Evolutionary conservation across 768 basidiomycete species (phyloP), one percentile per base, ranked within the genome.

Genomic region (Rhizopogon rudus): DNA sequence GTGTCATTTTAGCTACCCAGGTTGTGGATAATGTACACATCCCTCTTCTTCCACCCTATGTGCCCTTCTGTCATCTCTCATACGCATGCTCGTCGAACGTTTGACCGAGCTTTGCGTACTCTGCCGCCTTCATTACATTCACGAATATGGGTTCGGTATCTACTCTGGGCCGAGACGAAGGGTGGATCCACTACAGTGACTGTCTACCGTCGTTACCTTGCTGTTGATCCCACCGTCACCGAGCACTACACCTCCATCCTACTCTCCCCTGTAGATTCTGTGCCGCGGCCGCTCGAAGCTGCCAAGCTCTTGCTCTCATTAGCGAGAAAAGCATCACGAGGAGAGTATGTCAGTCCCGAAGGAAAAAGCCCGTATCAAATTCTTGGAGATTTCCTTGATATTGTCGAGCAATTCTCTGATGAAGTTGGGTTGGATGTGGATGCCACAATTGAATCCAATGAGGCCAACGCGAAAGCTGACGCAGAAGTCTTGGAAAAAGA

Each of bases 341-440:
- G 93, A 25, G 83, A 86, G 57, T 98, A 97, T 65, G 76, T 75
- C 13, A 93, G 91, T 56, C 86, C 91, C 0, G 94, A 98, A 67
- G 91, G 90, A 48, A 98, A 98, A 73, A 95, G 93, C 57, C 88
- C 96, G 1, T 98, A 97, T 65, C 94, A 98, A 64, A 78, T 98
- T 3, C 82, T 99, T 20, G 85, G 86, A 52, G 92, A 97, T 59
- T 98, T 90, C 79, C 81, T 98, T 43, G 91, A 96, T 37, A 83
- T 97, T 4, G 90, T 91, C 37, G 96, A 98, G 69, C 81, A 84
- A 57, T 88, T 86, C 63, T 82, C 95, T 0, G 97, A 98, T 28
- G 92, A 96, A 42, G 90, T 98, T 59, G 97, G 97, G 0, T 70
- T 98, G 67, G 88, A 88, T 57, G 82, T 89, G 13, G 83, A 91